Evolutionary conservation across 768 basidiomycete genomes (phyloP).

Genomic region (Lactarius hatsudake): DNA sequence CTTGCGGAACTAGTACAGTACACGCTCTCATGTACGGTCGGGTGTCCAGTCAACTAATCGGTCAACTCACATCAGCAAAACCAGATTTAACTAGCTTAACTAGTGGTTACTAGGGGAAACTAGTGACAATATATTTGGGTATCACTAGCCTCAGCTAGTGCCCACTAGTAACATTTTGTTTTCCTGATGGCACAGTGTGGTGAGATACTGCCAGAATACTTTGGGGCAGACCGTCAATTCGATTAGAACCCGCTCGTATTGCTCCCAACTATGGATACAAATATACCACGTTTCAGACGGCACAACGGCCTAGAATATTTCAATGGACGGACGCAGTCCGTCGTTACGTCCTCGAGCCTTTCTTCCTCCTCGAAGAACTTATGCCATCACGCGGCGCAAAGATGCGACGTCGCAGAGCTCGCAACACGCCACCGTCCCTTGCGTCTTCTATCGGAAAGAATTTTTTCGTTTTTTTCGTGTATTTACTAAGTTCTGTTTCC

Average conservation of each 20-base stretch:
- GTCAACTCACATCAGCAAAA: too few relatives aligned
- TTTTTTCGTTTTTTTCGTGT: conserved; percentile 27
- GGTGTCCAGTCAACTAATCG: too few relatives aligned
- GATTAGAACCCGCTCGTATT: neutral
- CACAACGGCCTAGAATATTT: neutral
- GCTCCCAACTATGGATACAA: neutral
- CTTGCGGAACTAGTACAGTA: too few relatives aligned
- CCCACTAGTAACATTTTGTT: too few relatives aligned
- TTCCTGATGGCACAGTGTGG: too few relatives aligned
- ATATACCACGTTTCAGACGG: neutral
- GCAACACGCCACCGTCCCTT: conserved; percentile 34
- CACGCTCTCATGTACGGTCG: too few relatives aligned
- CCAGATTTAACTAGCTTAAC: too few relatives aligned
- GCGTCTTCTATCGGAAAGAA: conserved; percentile 35
- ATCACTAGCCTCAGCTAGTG: too few relatives aligned
- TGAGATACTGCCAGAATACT: too few relatives aligned
- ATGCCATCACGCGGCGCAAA: conserved; percentile 1
- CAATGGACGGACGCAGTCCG: neutral
- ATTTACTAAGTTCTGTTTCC: conserved; percentile 28
- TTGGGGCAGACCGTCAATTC: too few relatives aligned
- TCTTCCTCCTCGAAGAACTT: neutral
- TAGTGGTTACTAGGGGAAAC: too few relatives aligned
- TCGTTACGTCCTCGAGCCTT: neutral
- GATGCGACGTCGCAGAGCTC: conserved; percentile 32
- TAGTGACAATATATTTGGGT: too few relatives aligned